Conservation (phyloP, 2,329 filamentous ascomycete species). For the Colletotrichum endophyticum region DNA sequence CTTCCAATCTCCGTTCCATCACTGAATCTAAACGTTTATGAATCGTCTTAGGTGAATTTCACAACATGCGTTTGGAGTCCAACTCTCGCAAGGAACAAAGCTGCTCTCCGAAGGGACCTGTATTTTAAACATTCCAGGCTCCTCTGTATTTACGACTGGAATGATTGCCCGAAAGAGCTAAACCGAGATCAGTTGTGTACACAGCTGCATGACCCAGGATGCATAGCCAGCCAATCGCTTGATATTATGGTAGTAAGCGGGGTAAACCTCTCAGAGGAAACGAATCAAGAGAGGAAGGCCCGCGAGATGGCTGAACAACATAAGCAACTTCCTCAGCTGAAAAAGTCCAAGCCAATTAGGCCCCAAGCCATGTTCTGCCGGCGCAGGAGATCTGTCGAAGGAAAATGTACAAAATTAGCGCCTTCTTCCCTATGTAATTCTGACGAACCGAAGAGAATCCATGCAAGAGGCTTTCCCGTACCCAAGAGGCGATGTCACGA, state of each 20-base stretch:
- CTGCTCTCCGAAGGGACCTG: background rate
- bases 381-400: background rate
- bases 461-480: background rate
- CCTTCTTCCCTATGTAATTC: background rate
- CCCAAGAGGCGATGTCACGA: background rate
- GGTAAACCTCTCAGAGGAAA: background rate
- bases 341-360: background rate
- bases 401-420: background rate
- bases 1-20: background rate
- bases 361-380: background rate
- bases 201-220: background rate
- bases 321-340: background rate
- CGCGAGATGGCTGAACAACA: background rate
- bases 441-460: background rate
- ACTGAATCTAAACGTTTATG: background rate
- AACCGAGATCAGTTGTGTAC: background rate
- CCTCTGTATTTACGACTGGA: too few relatives aligned
- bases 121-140: too few relatives aligned
- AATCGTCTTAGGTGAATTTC: background rate
- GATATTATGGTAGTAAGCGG: background rate
- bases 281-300: background rate
- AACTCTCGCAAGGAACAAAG: background rate
- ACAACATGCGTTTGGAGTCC: background rate
- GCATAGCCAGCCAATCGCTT: background rate
- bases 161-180: background rate